A percentile compares a stretch with the other conserved stretches of the same genome.
Conservation (phyloP, 2,329 filamentous ascomycete genomes). For the Paradendryphiella salina region DNA sequence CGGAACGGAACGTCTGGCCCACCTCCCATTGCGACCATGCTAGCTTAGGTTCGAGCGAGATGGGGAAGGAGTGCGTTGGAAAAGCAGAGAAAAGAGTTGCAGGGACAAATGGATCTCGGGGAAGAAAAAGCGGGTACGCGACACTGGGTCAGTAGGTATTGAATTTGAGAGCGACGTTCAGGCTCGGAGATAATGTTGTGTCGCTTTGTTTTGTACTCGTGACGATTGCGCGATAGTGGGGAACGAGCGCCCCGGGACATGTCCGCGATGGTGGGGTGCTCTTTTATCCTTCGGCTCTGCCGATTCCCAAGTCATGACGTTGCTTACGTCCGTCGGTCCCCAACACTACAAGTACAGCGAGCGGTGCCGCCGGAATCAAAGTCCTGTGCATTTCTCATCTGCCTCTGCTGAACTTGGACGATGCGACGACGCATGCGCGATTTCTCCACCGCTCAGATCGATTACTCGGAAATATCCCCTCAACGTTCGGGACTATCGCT, state of each 20-base stretch:
- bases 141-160: not conserved
- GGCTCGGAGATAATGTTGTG: not conserved
- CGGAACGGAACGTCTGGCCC: constrained; percentile 37
- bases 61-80: not conserved
- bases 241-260: not conserved
- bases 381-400: not conserved
- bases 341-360: not conserved
- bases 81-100: not conserved
- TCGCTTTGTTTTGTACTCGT: not conserved
- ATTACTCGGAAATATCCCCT: too few species aligned
- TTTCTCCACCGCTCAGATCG: too few species aligned
- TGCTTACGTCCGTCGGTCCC: not conserved
- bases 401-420: not conserved
- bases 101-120: not conserved
- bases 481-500: too few species aligned
- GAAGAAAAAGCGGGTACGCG: not conserved
- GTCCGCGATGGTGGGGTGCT: constrained; percentile 4
- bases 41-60: not conserved
- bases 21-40: constrained; percentile 52
- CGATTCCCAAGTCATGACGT: not conserved
- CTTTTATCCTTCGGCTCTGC: not conserved
- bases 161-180: not conserved
- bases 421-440: not conserved
- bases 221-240: not conserved
- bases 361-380: not conserved